phyloP scores from a whole-genome alignment of 768 basidiomycete species.

The Butyriboletus loyo region DNA sequence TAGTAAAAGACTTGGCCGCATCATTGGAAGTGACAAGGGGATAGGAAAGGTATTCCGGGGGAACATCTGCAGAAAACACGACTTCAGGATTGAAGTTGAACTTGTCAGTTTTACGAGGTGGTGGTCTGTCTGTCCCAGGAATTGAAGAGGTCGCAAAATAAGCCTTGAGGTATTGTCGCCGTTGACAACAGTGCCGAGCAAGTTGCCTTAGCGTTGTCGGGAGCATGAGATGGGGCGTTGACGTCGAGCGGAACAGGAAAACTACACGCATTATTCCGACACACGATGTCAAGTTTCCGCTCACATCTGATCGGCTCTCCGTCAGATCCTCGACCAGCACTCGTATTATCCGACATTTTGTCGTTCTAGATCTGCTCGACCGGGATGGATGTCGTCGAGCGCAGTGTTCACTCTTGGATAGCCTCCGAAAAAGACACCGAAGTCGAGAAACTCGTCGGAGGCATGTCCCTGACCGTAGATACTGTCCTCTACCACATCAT shows the following conservation, averaged over 20 bases:
- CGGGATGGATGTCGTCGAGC: constrained; percentile 44
- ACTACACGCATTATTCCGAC: constrained; percentile 2
- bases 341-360: not conserved
- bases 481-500: not conserved
- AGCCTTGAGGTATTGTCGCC: constrained; percentile 23
- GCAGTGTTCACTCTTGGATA: constrained; percentile 71
- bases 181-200: constrained; percentile 18
- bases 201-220: constrained; percentile 15
- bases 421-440: constrained; percentile 60
- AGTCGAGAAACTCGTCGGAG: constrained; percentile 54
- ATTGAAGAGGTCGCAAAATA: constrained; percentile 22
- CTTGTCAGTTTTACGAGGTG: constrained; percentile 23
- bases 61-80: constrained; percentile 47
- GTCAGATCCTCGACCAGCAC: not conserved
- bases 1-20: constrained; percentile 45
- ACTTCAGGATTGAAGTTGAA: constrained; percentile 75
- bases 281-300: not conserved
- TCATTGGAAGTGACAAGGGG: constrained; percentile 69
- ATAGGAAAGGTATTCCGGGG: constrained; percentile 46
- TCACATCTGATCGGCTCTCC: constrained; percentile 8
- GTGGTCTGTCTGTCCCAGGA: constrained; percentile 11
- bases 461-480: constrained; percentile 35
- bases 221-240: constrained; percentile 18
- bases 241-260: constrained; percentile 7
- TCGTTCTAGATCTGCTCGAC: not conserved